Base-by-base conservation (phyloP, 306 rosid species). In the Trifolium repens region DNA sequence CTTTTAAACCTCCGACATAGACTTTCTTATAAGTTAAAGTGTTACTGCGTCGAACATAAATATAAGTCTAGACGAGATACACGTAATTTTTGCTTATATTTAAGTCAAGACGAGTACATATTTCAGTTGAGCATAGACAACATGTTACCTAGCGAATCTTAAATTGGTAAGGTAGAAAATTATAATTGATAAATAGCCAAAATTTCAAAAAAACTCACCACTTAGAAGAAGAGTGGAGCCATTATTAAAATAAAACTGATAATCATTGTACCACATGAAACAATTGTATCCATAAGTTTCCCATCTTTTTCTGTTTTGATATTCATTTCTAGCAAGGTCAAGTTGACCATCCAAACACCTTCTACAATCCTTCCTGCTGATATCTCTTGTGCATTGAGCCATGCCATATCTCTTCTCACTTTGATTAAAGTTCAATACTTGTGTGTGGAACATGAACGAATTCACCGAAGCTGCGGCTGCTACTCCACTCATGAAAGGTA, bases 321-420 rank as follows among this genome's bases (percentile, higher is more conserved):
- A 63, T 0, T 57, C 79, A 60, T 75, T 78, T 68, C 80, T 85
- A 40, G 82, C 85, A 61, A 15, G 39, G 57, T 14, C 70, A 19
- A 87, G 67, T 2, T 84, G 91, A 84, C 72, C 40, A 67, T 85
- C 79, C 69, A 87, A 12, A 22, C 94, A 89, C 19, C 12, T 72
- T 14, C 46, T 74, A 67, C 91, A 87, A 2, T 87, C 90, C 43
- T 15, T 5, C 67, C 67, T 71, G 17, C 26, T 46, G 75, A 87
- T 87, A 74, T 89, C 94, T 32, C 90, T 80, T 5, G 81, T 85
- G 79, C 94, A 89, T 75, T 87, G 89, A 78, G 82, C 90, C 94
- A 87, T 84, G 7, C 87, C 94, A 73, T 85, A 87, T 75, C 94
- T 78, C 84, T 68, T 85, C 83, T 63, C 50, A 79, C 80, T 80